Base-by-base conservation (phyloP, 2,329 filamentous ascomycete species). In the Chrysoporthe puriensis region DNA sequence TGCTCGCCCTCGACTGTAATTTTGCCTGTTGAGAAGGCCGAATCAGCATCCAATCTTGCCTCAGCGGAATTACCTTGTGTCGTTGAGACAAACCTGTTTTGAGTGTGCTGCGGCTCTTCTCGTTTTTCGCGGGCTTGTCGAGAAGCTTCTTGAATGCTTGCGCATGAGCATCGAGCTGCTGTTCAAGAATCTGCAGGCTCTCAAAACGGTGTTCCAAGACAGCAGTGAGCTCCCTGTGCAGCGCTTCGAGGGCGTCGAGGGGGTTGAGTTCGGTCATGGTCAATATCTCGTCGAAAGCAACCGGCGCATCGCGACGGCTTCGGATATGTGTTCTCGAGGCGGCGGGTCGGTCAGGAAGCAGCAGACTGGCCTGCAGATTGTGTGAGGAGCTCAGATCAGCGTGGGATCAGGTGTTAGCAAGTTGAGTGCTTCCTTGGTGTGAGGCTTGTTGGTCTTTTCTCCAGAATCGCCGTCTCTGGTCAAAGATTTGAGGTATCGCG, bases 141-240 rank as follows among this genome's bases (percentile, higher is more conserved):
- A 98, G 79, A 76, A 95, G 83, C 75, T 86, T 85, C 76, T 85
- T 85, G 76, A 96, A 91, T 66, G 89, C 88, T 66, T 87, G 83
- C 62, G 90, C 83, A 73, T 91, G 87, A 62, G 82, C 81, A 73
- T 91, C 89, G 60, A 98, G 84, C 76, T 88, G 86, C 67, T 91
- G 84, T 72, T 93, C 88, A 70, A 95, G 90, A 50, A 92, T 81
- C 70, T 90, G 88, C 43, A 90, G 85, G 63, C 80, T 81, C 57
- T 84, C 82, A 64, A 81, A 80, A 63, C 90, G 88, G 66, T 88
- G 87, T 74, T 96, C 90, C 71, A 88, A 87, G 73, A 96, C 85
- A 67, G 91, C 89, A 73, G 91, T 83, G 70, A 99, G 88, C 81
- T 97, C 94, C 78, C 91, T 88, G 79, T 97, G 92, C 74, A 99